Percentiles rank a stretch among this genome's conserved stretches.
phyloP scores from a whole-genome alignment of 352 stramenopile species.

The Saprolegnia parasitica region DNA sequence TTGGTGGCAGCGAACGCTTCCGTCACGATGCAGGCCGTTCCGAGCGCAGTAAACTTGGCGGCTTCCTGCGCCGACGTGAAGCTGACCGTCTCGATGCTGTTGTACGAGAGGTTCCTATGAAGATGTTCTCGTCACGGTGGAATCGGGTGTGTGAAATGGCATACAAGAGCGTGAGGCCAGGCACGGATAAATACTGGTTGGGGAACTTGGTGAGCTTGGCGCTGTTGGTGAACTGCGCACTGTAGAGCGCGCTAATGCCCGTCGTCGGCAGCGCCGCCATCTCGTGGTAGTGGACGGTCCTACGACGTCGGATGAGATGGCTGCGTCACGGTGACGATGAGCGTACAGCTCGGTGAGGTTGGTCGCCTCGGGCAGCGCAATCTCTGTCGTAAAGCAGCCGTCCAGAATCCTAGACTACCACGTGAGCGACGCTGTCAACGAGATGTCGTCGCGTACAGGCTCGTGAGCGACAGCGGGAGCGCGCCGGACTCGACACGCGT shows the following conservation, averaged over 20 bases:
- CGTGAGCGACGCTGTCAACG: background rate
- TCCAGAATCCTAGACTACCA: background rate
- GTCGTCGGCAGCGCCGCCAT: background rate
- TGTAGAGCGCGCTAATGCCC: background rate
- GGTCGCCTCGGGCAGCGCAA: background rate
- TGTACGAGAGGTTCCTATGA: slow-evolving; percentile 8
- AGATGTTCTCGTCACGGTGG: background rate
- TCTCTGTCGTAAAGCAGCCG: background rate
- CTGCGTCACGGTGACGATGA: background rate
- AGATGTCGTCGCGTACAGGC: background rate
- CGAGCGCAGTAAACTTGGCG: background rate
- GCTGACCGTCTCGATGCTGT: background rate
- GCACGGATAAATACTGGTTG: background rate
- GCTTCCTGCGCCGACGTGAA: background rate
- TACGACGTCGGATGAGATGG: background rate
- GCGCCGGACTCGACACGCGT: background rate
- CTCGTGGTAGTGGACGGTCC: background rate
- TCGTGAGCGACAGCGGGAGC: slow-evolving; percentile 1
- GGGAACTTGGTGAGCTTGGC: background rate
- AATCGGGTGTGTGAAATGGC: background rate
- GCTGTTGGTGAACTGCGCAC: background rate
- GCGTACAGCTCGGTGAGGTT: background rate
- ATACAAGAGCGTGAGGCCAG: background rate
- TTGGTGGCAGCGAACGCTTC: background rate
- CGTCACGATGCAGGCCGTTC: background rate